A percentile compares a stretch with the other conserved stretches of the same genome.
Conservation (phyloP, 805 yeast species). For the Candida golubevii region DNA sequence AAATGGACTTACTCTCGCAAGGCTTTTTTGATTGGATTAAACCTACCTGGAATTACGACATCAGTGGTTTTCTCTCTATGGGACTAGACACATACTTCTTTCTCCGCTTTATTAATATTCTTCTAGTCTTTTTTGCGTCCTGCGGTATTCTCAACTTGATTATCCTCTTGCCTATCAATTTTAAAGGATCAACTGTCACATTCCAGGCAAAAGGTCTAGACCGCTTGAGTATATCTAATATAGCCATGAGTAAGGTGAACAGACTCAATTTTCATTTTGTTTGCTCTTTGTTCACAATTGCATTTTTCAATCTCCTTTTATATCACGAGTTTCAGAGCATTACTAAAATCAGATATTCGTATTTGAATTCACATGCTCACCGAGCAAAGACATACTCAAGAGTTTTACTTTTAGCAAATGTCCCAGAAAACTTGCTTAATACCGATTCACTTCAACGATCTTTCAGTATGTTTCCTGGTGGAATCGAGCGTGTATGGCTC, state of each 20-base stretch:
- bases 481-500: conserved; percentile 57
- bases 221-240: conserved; percentile 64
- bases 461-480: conserved; percentile 47
- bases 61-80: conserved; percentile 42
- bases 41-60: conserved; percentile 37
- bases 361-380: conserved; percentile 28
- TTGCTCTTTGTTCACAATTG: conserved; percentile 50
- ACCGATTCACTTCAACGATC: conserved; percentile 22
- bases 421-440: conserved; percentile 36
- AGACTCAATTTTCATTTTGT: conserved; percentile 61
- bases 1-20: conserved; percentile 34
- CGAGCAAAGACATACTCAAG: conserved; percentile 23
- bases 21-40: conserved; percentile 56
- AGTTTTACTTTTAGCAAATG: conserved; percentile 41
- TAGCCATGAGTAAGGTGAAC: conserved; percentile 47
- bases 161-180: conserved; percentile 61
- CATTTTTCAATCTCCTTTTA: conserved; percentile 53
- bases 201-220: conserved; percentile 53
- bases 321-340: conserved; percentile 52
- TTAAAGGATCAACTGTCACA: conserved; percentile 31
- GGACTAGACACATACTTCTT: conserved; percentile 79
- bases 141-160: conserved; percentile 55
- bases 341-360: conserved; percentile 45
- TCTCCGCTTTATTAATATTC: conserved; percentile 52
- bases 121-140: conserved; percentile 47